Percentiles rank a stretch among this genome's conserved stretches.
Evolutionary conservation across 768 basidiomycete species (phyloP).

Genomic region (Amanita exitialis): DNA sequence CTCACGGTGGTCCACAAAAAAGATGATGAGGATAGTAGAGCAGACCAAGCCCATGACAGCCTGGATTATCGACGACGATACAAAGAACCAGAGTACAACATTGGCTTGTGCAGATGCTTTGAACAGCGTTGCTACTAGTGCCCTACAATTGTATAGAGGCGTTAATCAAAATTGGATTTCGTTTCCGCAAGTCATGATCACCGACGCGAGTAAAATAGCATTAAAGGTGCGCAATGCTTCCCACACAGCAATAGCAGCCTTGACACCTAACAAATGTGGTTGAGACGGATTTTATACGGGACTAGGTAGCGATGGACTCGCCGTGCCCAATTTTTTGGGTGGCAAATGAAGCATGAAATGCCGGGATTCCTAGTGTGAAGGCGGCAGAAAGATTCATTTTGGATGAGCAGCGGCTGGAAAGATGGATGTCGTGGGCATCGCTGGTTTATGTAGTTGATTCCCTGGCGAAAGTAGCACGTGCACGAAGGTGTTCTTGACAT

Average conservation of each 20-base stretch:
- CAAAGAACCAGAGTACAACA: background rate
- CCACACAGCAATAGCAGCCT: background rate
- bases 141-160: background rate
- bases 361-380: background rate
- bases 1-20: background rate
- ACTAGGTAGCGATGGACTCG: background rate
- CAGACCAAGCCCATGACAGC: background rate
- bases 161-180: background rate
- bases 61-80: background rate
- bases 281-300: background rate
- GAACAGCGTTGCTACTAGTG: background rate
- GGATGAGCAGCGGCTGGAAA: too few species aligned
- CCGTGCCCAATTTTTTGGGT: background rate
- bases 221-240: background rate
- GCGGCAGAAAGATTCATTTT: background rate
- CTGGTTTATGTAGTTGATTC: too few species aligned
- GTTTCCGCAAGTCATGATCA: background rate
- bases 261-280: background rate
- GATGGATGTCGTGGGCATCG: too few species aligned
- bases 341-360: background rate
- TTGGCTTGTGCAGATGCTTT: background rate
- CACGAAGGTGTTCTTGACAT: too few species aligned
- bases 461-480: too few species aligned
- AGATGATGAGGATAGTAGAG: slow-evolving; percentile 3
- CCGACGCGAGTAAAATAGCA: slow-evolving; percentile 1